Base-by-base conservation (phyloP, 257 asterid genomes). In the Nicotiana attenuata region DNA sequence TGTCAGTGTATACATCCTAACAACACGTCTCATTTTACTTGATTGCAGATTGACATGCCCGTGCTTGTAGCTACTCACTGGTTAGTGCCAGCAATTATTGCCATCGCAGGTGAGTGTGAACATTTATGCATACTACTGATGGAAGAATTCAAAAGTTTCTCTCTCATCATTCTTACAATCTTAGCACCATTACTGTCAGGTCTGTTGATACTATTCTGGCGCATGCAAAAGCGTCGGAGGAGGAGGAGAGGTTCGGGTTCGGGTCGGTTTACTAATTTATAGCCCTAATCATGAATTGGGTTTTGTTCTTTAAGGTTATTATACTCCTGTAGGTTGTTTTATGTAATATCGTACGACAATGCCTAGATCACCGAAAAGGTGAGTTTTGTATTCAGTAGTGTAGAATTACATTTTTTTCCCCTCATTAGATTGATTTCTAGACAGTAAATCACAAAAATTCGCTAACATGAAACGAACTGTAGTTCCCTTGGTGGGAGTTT, bases 51-150 rank as follows among this genome's bases (percentile, higher is more conserved):
- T 56, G 98, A 94, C 85, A 83, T 91, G 85, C 98, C 97, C 4
- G 97, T 86, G 64, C 82, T 91, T 76, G 97, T 92, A 68, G 90
- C 97, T 33, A 94, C 97, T 71, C 97, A 94, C 76, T 96, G 99
- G 99, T 92, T 93, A 60, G 78, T 94, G 66, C 99, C 99, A 28
- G 95, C 90, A 33, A 80, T 83, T 64, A 88, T 95, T 83, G 94
- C 96, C 68, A 81, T 91, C 82, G 84, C 82, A 50, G 99, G 99
- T 94, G 83, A 91, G 94, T n/a, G 19, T 35, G 55, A 38, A n/a
- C 80, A 59, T 19, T 60, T 73, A 22, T 57, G 20, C 3, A 45
- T 14, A 22, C 81, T 38, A 17, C 26, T 38, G 53, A 20, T 15
- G 53, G 71, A 71, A 22, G 11, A 63, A 80, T 15, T 15, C 15